These are phyloP conservation scores for Aureobasidium pullulans DNA, from an alignment of 2,329 filamentous ascomycete genomes.

Conservation along the genomic window DNA sequence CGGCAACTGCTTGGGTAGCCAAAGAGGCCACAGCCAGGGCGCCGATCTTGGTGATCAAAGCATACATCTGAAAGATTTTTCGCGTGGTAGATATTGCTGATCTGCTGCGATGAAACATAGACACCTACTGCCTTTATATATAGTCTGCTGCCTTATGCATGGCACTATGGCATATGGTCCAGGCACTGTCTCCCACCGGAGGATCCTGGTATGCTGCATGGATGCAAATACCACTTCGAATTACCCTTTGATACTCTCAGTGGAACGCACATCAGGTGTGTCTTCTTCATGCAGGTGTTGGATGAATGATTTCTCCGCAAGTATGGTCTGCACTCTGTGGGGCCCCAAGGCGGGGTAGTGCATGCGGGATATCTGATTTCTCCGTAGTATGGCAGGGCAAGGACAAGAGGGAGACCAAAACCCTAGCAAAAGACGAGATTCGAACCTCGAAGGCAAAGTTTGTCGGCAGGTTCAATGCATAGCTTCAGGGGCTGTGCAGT, in stretches of 20 bases:
- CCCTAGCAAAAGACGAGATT: neutral
- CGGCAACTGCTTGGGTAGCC: neutral
- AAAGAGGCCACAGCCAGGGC: neutral
- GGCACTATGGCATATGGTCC: neutral
- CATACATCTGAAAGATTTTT: neutral
- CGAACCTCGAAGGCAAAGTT: too few species aligned
- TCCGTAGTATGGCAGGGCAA: neutral
- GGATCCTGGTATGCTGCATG: neutral
- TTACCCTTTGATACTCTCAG: neutral
- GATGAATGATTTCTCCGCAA: neutral
- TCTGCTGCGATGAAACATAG: slow-evolving; percentile 1
- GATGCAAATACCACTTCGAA: neutral
- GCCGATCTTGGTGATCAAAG: neutral
- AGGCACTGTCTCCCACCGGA: neutral
- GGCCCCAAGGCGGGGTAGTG: slow-evolving; percentile 1
- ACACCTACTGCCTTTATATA: neutral
- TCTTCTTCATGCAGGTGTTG: neutral
- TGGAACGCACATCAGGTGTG: neutral
- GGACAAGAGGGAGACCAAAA: neutral
- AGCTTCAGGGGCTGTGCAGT: neutral
- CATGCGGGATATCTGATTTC: neutral
- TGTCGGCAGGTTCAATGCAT: neutral
- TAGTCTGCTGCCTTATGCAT: neutral
- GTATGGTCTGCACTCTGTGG: neutral
- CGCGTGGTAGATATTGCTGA: slow-evolving; percentile 1